A percentile compares a stretch with the other conserved stretches of the same genome.
phyloP scores from a whole-genome alignment of 257 asterid genomes.

The Solanum microdontum region DNA sequence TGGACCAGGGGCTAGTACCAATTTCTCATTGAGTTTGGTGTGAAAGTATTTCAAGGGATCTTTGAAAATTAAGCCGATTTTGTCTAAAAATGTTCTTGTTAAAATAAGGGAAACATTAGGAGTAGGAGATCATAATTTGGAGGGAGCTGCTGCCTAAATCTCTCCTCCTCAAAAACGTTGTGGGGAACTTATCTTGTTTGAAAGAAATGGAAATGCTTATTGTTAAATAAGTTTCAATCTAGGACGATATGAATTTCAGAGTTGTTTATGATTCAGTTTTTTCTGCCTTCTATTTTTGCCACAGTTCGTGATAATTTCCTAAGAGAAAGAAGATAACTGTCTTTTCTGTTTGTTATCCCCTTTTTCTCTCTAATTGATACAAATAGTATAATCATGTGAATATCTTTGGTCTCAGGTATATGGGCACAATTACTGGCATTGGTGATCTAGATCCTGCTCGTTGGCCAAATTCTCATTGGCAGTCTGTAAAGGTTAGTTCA shows the following conservation, averaged over 20 bases:
- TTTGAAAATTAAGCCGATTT: background rate
- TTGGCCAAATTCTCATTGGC: constrained; percentile 93
- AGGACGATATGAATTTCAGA: background rate
- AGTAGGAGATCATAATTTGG: background rate
- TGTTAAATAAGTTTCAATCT: background rate
- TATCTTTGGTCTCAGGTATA: constrained; percentile 43
- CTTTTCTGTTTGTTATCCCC: background rate
- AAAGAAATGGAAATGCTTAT: background rate
- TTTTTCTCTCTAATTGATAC: background rate
- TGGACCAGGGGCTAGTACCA: background rate
- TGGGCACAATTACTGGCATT: constrained; percentile 88
- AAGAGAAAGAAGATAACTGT: background rate
- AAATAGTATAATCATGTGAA: background rate
- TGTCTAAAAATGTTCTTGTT: background rate
- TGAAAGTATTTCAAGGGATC: background rate
- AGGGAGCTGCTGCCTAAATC: background rate
- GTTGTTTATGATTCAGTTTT: background rate
- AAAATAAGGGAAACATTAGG: background rate
- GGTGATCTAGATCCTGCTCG: constrained; percentile 81
- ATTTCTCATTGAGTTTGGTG: background rate
- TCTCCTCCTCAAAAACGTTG: background rate
- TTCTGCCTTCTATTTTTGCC: background rate
- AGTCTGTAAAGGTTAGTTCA: constrained; percentile 66
- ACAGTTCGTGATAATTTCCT: background rate
- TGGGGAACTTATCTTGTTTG: background rate